Evolutionary conservation across 441 rosid species (phyloP).

Genomic region (Corymbia citriodora): DNA sequence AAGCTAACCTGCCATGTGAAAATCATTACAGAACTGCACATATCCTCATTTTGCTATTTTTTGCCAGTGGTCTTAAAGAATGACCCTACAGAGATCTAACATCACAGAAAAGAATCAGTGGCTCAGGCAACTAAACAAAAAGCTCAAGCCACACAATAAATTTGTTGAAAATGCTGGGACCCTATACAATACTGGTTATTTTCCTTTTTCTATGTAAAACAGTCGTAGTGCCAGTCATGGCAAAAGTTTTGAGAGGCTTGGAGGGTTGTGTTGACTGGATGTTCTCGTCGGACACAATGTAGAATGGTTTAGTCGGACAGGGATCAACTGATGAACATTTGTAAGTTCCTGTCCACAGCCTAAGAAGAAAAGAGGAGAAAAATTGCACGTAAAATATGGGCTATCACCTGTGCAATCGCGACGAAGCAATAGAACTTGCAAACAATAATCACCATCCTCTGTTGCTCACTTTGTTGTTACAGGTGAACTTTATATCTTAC

Average conservation of each 20-base stretch:
- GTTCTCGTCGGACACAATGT: background rate
- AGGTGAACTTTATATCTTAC: background rate
- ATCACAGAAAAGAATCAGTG: background rate
- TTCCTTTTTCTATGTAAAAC: background rate
- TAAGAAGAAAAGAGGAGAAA: background rate
- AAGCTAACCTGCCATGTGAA: constrained; percentile 10
- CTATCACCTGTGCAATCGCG: background rate
- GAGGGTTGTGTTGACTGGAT: background rate
- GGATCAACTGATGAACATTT: background rate
- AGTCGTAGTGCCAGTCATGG: background rate
- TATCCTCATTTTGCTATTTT: background rate
- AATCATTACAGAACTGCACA: background rate
- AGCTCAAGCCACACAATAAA: background rate
- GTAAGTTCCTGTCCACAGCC: background rate
- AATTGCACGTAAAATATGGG: background rate
- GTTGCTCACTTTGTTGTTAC: background rate
- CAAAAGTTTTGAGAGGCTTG: background rate
- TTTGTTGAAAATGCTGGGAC: background rate
- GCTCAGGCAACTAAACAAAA: background rate
- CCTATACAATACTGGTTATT: background rate
- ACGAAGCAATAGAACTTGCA: background rate
- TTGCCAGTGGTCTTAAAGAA: background rate
- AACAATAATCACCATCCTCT: background rate
- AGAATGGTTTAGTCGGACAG: background rate
- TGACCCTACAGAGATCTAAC: background rate